Evolutionary conservation across 257 asterid species (phyloP).

Genomic region (Solanum tarijense): DNA sequence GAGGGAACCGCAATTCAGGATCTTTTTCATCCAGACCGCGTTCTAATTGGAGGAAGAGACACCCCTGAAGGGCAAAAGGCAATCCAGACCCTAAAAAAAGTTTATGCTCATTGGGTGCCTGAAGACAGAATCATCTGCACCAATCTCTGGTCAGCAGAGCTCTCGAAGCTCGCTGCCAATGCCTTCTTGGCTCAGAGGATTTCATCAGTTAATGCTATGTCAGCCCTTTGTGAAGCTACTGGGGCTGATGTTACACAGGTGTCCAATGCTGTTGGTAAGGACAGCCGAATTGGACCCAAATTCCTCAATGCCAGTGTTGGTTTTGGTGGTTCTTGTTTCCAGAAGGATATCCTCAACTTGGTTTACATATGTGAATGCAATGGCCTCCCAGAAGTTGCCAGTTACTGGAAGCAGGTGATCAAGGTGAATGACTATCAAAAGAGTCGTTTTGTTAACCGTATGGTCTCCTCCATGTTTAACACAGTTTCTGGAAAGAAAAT

Average conservation of each 20-base stretch:
- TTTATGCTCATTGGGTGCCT: constrained; percentile 59
- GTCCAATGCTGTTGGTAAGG: constrained; percentile 31
- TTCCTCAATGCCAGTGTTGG: constrained; percentile 49
- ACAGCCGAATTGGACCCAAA: constrained; percentile 40
- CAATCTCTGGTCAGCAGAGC: constrained; percentile 57
- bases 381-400: constrained; percentile 38
- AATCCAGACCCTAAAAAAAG: constrained; percentile 27
- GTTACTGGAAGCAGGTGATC: constrained; percentile 47
- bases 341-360: constrained; percentile 39
- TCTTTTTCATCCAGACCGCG: constrained; percentile 46
- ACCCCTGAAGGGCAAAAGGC: constrained; percentile 44
- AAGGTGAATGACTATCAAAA: constrained; percentile 45
- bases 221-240: constrained; percentile 36
- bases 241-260: constrained; percentile 42
- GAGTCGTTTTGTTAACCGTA: constrained; percentile 29
- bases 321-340: constrained; percentile 53
- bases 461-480: constrained; percentile 46
- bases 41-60: constrained; percentile 50
- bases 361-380: constrained; percentile 47
- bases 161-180: constrained; percentile 62
- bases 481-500: constrained; percentile 38
- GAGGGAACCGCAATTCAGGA: constrained; percentile 57
- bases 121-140: constrained; percentile 42
- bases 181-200: constrained; percentile 63
- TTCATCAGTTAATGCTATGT: constrained; percentile 42